These are phyloP conservation scores for Cercospora zeina DNA, from an alignment of 2,329 filamentous ascomycete genomes.

Conservation along the genomic window DNA sequence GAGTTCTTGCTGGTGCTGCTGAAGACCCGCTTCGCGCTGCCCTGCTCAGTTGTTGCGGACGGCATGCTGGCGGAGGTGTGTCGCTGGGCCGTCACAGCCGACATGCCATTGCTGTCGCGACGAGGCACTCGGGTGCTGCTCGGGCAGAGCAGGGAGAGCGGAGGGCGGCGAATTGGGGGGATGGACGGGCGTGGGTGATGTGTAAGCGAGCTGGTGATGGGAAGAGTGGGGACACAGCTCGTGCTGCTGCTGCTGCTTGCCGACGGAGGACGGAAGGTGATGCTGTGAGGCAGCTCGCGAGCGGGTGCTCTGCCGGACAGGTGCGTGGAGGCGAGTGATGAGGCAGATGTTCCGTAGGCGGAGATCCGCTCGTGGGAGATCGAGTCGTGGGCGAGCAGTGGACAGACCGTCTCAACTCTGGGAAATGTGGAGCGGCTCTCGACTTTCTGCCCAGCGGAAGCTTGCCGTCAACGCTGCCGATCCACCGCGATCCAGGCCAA, in stretches of 20 bases:
- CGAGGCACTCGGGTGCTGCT: conserved; percentile 3
- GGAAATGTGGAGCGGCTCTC: conserved; percentile 3
- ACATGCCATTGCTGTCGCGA: conserved; percentile 16
- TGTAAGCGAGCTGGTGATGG: conserved; percentile 3
- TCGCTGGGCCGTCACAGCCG: conserved; percentile 17
- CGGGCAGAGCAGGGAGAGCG: background rate
- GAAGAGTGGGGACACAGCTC: background rate
- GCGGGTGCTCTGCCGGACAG: background rate
- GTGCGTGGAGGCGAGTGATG: background rate
- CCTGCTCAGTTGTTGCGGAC: conserved; percentile 22
- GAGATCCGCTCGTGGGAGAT: background rate
- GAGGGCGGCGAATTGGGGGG: conserved; percentile 7
- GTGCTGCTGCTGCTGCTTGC: background rate
- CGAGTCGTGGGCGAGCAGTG: background rate
- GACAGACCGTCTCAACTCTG: background rate
- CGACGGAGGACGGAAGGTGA: background rate
- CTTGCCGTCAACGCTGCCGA: background rate
- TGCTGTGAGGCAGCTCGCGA: background rate
- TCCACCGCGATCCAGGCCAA: background rate
- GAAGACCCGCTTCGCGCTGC: conserved; percentile 49
- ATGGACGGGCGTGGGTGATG: background rate
- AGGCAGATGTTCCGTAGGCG: background rate
- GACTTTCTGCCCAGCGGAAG: background rate
- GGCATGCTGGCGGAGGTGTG: conserved; percentile 32
- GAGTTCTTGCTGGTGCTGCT: conserved; percentile 47